Evolutionary conservation across 2,329 filamentous ascomycete genomes (phyloP), one percentile per base, ranked within the genome.

Genomic region (Pseudogymnoascus sp.): DNA sequence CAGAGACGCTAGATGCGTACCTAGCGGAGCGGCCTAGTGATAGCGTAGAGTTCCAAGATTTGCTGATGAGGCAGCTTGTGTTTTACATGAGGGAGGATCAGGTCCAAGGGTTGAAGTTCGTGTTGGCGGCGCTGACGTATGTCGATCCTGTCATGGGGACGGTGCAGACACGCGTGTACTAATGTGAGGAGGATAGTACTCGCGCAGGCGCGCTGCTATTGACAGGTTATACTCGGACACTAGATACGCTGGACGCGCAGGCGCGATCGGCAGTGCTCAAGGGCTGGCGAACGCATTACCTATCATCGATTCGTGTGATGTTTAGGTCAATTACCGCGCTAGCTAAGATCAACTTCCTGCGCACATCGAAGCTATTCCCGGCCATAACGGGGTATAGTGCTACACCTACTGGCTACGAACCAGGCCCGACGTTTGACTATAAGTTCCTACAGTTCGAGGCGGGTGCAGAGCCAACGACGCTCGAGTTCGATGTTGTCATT

Each of bases 401-500:
- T 59, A 76, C 80, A 4, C 84, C 85, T 1, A 67, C 72, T 1
- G 73, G 78, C 65, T 67, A 74, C 72, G 44, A 65, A 64, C 59
- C 76, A 75, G 14, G 75, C 73, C 6, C 73, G 72, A 7, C 72
- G 70, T 64, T 73, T 37, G 68, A 73, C 21, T 74, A 71, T 59
- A 62, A 70, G 2, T 74, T 75, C 24, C 35, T 69, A 14, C 69
- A 73, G 62, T 71, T 74, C 21, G 26, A 61, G 10, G 42, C 63
- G 2, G 35, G 65, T 2, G 61, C 70, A 1, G 73, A 71, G 4
- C 78, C 84, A 0, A 84, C 86, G 66, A 80, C 81, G 2, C 77
- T 96, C 40, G 85, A 91, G 61, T 88, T 89, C 0, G 93, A 97
- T 73, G 85, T 96, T 0, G 85, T 96, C 40, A 86, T 97, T 64